Percentiles rank a stretch among this genome's conserved stretches.
These are phyloP conservation scores for Pulveroboletus ravenelii DNA, from an alignment of 768 basidiomycete genomes.

Conservation along the genomic window DNA sequence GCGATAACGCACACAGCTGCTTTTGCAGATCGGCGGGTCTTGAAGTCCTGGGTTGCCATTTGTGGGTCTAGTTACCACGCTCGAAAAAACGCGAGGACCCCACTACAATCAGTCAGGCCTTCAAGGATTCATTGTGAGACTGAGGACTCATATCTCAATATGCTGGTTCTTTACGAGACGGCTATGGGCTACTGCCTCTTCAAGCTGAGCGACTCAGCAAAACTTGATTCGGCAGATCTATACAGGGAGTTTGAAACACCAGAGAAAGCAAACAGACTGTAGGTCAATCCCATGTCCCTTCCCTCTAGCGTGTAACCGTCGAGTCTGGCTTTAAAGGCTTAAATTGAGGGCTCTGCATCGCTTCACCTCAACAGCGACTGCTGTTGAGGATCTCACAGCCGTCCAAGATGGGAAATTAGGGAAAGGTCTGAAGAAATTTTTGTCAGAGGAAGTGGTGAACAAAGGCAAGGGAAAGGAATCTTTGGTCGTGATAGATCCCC, in stretches of 20 bases:
- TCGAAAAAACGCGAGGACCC: slow-evolving; percentile 25
- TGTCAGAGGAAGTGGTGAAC: slow-evolving; percentile 78
- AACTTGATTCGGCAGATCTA: slow-evolving; percentile 79
- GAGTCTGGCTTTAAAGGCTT: slow-evolving; percentile 48
- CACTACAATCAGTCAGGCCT: not conserved
- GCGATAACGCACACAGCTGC: too few species aligned
- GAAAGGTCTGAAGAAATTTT: slow-evolving; percentile 89
- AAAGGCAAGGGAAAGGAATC: slow-evolving; percentile 89
- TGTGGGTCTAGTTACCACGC: slow-evolving; percentile 27
- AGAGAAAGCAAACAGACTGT: slow-evolving; percentile 90
- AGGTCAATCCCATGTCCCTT: slow-evolving; percentile 33
- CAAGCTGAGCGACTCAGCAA: slow-evolving; percentile 87
- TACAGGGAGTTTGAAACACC: slow-evolving; percentile 93
- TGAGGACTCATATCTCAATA: slow-evolving; percentile 31
- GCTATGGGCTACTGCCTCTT: slow-evolving; percentile 97
- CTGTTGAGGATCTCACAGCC: slow-evolving; percentile 94
- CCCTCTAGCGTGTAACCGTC: slow-evolving; percentile 8
- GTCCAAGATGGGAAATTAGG: slow-evolving; percentile 90
- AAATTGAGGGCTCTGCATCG: slow-evolving; percentile 95
- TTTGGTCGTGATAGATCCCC: slow-evolving; percentile 82
- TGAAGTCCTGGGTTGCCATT: slow-evolving; percentile 16
- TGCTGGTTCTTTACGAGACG: slow-evolving; percentile 97
- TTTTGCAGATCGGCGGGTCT: too few species aligned
- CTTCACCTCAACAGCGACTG: slow-evolving; percentile 92
- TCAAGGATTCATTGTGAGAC: not conserved